These are phyloP conservation scores for Xylaria intraflava DNA, from an alignment of 495 filamentous ascomycete species.

Conservation along the genomic window DNA sequence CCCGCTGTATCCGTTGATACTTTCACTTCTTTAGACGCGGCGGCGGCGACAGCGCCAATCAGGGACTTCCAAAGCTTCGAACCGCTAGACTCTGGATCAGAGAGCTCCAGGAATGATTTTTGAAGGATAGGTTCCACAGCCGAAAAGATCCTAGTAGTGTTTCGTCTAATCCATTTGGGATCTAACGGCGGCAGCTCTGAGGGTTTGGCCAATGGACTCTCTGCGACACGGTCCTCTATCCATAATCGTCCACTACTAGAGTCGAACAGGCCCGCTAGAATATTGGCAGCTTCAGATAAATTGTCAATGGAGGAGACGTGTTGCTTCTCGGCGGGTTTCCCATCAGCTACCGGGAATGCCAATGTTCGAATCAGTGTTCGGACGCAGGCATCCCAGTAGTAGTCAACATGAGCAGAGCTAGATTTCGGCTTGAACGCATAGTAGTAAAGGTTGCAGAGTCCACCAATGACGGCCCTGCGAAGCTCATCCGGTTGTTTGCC, in stretches of 20 bases:
- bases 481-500: conserved; percentile 51
- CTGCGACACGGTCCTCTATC: conserved; percentile 63
- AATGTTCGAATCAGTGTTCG: conserved; percentile 46
- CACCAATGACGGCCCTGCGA: conserved; percentile 55
- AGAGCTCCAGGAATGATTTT: conserved; percentile 46
- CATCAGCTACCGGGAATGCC: conserved; percentile 21
- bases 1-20: conserved; percentile 74
- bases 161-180: conserved; percentile 79
- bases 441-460: conserved; percentile 75
- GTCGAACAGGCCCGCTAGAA: conserved; percentile 64
- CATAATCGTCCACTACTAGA: conserved; percentile 59
- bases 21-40: conserved; percentile 84
- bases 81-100: conserved; percentile 39
- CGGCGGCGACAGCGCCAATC: conserved; percentile 61
- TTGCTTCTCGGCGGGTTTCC: conserved; percentile 16
- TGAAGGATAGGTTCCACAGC: conserved; percentile 59
- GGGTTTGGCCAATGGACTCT: conserved; percentile 47
- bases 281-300: conserved; percentile 46
- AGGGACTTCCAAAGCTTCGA: conserved; percentile 63
- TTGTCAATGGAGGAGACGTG: conserved; percentile 16
- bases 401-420: conserved; percentile 54
- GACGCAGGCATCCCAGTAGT: conserved; percentile 75
- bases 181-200: conserved; percentile 76
- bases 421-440: conserved; percentile 73
- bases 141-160: conserved; percentile 52